These are phyloP conservation scores for Emmonsiellopsis sp. DNA, from an alignment of 2,329 filamentous ascomycete species.

Conservation along the genomic window DNA sequence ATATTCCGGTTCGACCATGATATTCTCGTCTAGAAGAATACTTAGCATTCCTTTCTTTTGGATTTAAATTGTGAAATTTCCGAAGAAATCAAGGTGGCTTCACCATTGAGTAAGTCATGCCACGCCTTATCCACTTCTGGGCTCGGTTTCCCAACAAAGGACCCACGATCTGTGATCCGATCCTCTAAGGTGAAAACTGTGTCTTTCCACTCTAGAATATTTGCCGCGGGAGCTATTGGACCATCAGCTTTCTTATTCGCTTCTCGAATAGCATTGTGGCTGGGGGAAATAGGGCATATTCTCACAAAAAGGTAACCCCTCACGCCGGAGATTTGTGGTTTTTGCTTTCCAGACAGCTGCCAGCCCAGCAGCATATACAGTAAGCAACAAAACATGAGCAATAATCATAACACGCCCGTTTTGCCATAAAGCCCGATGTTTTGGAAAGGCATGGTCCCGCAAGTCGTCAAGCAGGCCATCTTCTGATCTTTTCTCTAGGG, in stretches of 20 bases:
- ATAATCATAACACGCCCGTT: neutral
- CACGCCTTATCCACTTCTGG: constrained; percentile 1
- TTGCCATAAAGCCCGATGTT: neutral
- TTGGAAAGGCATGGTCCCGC: neutral
- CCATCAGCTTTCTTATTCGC: neutral
- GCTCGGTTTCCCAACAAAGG: neutral
- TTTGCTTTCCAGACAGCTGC: neutral
- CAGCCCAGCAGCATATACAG: neutral
- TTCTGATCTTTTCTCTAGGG: neutral
- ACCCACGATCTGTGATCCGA: neutral
- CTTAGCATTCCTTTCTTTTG: neutral
- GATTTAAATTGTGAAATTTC: neutral
- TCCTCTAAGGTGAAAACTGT: neutral
- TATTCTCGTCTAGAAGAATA: neutral
- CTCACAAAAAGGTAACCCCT: neutral
- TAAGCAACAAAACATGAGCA: neutral
- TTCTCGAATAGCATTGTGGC: too few species aligned
- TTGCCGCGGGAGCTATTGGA: neutral
- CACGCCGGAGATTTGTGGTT: neutral
- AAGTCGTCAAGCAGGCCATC: neutral
- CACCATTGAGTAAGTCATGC: neutral
- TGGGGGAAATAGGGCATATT: too few species aligned
- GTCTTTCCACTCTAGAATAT: neutral
- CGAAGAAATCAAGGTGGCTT: neutral
- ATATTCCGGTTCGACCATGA: constrained; percentile 1